A percentile compares a stretch with the other conserved stretches of the same genome.
phyloP scores from a whole-genome alignment of 2,329 filamentous ascomycete species.

The Apiospora rasikravindrae region DNA sequence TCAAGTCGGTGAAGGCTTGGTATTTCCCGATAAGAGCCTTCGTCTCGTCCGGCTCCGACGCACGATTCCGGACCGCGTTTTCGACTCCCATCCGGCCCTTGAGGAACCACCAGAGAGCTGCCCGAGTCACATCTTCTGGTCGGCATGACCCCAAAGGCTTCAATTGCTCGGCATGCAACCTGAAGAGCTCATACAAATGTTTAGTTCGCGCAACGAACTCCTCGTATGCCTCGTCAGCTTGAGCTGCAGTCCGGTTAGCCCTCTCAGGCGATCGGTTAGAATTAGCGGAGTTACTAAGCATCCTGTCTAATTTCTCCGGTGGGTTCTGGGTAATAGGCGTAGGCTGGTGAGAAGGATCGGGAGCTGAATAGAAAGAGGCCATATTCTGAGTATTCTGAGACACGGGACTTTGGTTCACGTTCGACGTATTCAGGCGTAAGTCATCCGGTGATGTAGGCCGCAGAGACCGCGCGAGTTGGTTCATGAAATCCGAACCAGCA shows the following conservation, averaged over 20 bases:
- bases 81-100: constrained; percentile 81
- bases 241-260: constrained; percentile 42
- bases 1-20: constrained; percentile 84
- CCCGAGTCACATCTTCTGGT: constrained; percentile 71
- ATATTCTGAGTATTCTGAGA: constrained; percentile 33
- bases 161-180: constrained; percentile 75
- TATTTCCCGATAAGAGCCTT: constrained; percentile 63
- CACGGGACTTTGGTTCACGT: constrained; percentile 30
- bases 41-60: constrained; percentile 59
- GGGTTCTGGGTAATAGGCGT: constrained; percentile 35
- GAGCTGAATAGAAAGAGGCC: constrained; percentile 34
- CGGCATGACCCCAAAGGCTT: constrained; percentile 68
- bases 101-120: constrained; percentile 88
- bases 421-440: constrained; percentile 28
- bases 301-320: constrained; percentile 23
- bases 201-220: constrained; percentile 74
- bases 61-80: constrained; percentile 68
- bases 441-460: constrained; percentile 34
- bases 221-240: constrained; percentile 61
- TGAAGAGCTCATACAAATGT: constrained; percentile 78
- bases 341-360: constrained; percentile 35
- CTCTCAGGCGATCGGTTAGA: constrained; percentile 33
- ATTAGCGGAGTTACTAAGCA: constrained; percentile 18
- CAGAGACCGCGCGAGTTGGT: constrained; percentile 22
- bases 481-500: not conserved